These are phyloP conservation scores for Zymoseptoria pseudotritici DNA, from an alignment of 2,329 filamentous ascomycete genomes.

Conservation along the genomic window DNA sequence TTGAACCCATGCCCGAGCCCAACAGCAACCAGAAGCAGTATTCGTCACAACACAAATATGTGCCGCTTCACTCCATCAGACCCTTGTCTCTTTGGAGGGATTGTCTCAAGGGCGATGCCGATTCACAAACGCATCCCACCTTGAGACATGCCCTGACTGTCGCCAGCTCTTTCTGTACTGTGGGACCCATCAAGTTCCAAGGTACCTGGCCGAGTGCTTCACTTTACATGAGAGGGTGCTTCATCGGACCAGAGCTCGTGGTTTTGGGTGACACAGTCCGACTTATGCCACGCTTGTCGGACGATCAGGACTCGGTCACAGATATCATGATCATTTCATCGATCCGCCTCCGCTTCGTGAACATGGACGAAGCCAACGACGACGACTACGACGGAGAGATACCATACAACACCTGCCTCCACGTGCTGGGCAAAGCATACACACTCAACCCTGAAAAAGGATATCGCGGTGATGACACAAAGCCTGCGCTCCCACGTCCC, in stretches of 20 bases:
- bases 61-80: slow-evolving; percentile 47
- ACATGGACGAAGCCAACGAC: slow-evolving; percentile 41
- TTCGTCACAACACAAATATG: slow-evolving; percentile 49
- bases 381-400: slow-evolving; percentile 38
- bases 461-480: slow-evolving; percentile 24
- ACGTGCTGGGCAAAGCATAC: slow-evolving; percentile 45
- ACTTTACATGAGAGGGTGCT: slow-evolving; percentile 49
- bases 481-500: slow-evolving; percentile 7
- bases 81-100: slow-evolving; percentile 50
- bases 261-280: slow-evolving; percentile 49
- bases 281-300: slow-evolving; percentile 28
- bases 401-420: slow-evolving; percentile 40
- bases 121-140: slow-evolving; percentile 44
- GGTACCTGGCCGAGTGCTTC: slow-evolving; percentile 49
- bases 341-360: slow-evolving; percentile 44
- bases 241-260: slow-evolving; percentile 50
- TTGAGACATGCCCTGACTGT: slow-evolving; percentile 47
- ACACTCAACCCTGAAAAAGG: slow-evolving; percentile 31
- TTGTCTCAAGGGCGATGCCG: slow-evolving; percentile 36
- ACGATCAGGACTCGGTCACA: slow-evolving; percentile 28
- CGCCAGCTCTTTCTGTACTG: slow-evolving; percentile 46
- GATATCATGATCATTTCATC: slow-evolving; percentile 49
- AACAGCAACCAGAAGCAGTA: slow-evolving; percentile 41
- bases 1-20: slow-evolving; percentile 50
- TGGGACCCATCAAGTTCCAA: slow-evolving; percentile 46